Evolutionary conservation across 2,329 filamentous ascomycete species (phyloP), one percentile per base, ranked within the genome.

Genomic region (Harringtonia aguacate): DNA sequence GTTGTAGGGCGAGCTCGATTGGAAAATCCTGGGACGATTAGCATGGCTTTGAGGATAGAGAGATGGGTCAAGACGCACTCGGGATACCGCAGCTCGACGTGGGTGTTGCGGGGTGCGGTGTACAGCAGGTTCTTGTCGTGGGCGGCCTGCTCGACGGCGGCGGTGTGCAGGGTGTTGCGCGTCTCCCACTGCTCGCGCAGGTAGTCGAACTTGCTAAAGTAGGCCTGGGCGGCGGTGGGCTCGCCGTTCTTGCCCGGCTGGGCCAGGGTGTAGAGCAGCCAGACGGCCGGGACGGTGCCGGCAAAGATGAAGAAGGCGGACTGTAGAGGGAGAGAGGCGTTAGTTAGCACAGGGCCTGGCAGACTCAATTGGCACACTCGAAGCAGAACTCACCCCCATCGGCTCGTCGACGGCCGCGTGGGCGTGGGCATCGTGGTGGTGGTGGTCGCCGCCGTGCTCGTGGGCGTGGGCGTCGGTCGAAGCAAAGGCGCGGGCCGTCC

Each of bases 41-140:
- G 15, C 17, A 36, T 28, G 12, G n/a, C n/a, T 14, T 5, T 8
- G 2, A 9, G 17, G 3, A 4, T 4, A 8, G 14, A 29, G 27
- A 18, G n/a, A 21, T 8, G 20, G 15, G n/a, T n/a, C n/a, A 13
- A 18, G 6, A 71, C 73, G 49, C 67, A 79, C 75, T 79, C 75
- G 36, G 75, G 75, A 50, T 61, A 75, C 52, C 68, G 67, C 51
- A 78, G 65, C 49, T 78, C 72, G 52, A 73, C 61, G 51, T 65
- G 66, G 50, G 55, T 57, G 57, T 65, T 66, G 56, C 65, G 65
- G 52, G 61, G 59, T 43, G 59, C 61, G 52, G 70, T 63, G 52
- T 66, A 58, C 52, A 78, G 69, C 41, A 79, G 63, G 52, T 76
- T 71, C 55, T 68, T 72, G 62, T 79, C 74, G 56, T 66, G 70